Conservation (phyloP, 192 early-diverging fungal genomes). For the Gamsiella multidivaricata region DNA sequence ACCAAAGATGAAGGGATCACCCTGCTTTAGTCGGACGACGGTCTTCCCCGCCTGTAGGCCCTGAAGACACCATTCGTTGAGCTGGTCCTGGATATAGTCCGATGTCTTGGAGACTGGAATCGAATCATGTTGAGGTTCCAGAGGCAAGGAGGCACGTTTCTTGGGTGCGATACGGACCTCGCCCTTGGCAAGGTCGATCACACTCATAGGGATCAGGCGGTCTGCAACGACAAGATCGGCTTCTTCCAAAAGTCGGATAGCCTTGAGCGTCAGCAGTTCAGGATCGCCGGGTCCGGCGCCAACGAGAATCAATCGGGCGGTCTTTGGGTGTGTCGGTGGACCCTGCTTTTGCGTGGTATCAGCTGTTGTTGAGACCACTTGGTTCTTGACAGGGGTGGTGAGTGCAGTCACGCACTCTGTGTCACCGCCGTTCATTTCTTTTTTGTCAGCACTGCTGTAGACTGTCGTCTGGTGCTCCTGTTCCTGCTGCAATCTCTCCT, state of each 20-base stretch:
- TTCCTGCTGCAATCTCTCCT: not conserved
- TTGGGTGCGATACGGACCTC: slow-evolving; percentile 74
- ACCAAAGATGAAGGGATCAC: slow-evolving; percentile 95
- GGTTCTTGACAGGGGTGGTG: not conserved
- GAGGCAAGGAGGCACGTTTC: slow-evolving; percentile 29
- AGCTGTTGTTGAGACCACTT: not conserved
- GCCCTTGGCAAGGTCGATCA: slow-evolving; percentile 61
- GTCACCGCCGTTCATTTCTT: not conserved
- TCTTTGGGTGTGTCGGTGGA: no score
- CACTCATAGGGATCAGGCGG: slow-evolving; percentile 73
- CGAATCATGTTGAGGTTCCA: slow-evolving; percentile 21
- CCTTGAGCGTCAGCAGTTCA: slow-evolving; percentile 80
- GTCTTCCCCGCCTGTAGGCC: slow-evolving; percentile 71
- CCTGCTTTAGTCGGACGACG: slow-evolving; percentile 91
- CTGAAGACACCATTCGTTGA: slow-evolving; percentile 78
- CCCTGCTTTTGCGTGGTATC: no score
- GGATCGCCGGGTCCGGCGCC: slow-evolving; percentile 90
- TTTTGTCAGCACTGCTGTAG: no score
- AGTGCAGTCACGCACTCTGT: no score
- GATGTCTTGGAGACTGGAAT: slow-evolving; percentile 57
- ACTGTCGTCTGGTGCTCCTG: not conserved
- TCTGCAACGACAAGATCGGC: slow-evolving; percentile 91
- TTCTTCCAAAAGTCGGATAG: slow-evolving; percentile 65
- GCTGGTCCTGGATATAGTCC: slow-evolving; percentile 79
- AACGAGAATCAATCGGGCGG: slow-evolving; percentile 68